Evolutionary conservation across 1,284 basidiomycete genomes (phyloP).

Genomic region (Puccinia novopanici): DNA sequence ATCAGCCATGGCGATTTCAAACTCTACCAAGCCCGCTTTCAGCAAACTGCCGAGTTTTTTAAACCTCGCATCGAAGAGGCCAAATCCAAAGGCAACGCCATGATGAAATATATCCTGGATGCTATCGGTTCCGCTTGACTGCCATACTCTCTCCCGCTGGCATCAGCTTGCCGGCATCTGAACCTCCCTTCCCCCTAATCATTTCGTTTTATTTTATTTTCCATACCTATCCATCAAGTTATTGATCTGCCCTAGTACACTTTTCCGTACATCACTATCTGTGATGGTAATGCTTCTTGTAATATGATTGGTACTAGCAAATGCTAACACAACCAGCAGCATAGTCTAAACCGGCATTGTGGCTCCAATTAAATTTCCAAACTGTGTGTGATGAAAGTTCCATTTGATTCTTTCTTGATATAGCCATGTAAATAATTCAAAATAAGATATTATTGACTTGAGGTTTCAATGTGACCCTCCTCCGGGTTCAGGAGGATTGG

Average conservation of each 20-base stretch:
- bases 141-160: background rate
- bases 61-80: constrained; percentile 58
- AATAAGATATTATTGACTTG: too few species aligned
- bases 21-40: constrained; percentile 79
- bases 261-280: background rate
- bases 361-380: background rate
- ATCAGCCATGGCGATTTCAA: constrained; percentile 91
- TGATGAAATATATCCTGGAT: constrained; percentile 57
- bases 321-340: background rate
- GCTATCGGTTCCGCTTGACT: constrained; percentile 6
- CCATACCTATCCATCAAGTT: background rate
- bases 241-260: background rate
- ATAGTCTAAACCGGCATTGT: background rate
- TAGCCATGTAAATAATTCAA: background rate
- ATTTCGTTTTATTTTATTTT: too few species aligned
- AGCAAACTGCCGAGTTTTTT: constrained; percentile 66
- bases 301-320: background rate
- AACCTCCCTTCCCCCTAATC: too few species aligned
- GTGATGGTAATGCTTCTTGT: background rate
- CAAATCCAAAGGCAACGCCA: constrained; percentile 58
- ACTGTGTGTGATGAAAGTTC: too few species aligned
- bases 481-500: too few species aligned
- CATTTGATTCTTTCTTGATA: background rate
- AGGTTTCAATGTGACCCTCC: too few species aligned
- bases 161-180: background rate